A percentile compares a stretch with the other conserved stretches of the same genome.
Conservation (phyloP, 805 yeast genomes). For the Yarrowia porcina region DNA sequence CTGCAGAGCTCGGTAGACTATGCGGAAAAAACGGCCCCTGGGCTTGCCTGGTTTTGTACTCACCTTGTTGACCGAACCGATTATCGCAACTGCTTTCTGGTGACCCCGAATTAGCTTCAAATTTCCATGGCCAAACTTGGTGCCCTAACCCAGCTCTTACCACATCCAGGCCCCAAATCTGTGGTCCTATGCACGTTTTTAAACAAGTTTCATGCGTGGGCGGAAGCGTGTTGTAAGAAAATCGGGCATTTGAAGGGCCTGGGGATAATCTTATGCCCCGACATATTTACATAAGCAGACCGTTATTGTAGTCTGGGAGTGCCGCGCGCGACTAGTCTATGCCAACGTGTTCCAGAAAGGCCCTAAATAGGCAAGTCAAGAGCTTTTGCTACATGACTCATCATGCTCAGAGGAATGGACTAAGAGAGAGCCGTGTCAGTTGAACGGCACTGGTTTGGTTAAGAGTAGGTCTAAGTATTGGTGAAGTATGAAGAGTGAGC, state of each 20-base stretch:
- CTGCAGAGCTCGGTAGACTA: not conserved
- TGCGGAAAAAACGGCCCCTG: not conserved
- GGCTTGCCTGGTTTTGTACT: constrained; percentile 18
- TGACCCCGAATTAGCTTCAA: constrained; percentile 25
- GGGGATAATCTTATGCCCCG: not conserved
- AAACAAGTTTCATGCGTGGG: constrained; percentile 20
- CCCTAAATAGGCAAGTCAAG: not conserved
- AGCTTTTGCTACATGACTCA: not conserved
- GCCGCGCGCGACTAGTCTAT: not conserved
- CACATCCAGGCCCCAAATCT: constrained; percentile 7
- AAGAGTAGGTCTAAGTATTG: not conserved
- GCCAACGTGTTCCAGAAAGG: not conserved
- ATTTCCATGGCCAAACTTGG: constrained; percentile 15
- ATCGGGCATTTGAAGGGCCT: not conserved
- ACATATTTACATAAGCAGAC: not conserved
- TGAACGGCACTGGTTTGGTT: not conserved
- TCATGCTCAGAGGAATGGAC: not conserved
- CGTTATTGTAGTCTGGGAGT: not conserved
- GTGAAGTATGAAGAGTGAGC: not conserved
- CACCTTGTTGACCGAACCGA: constrained; percentile 25
- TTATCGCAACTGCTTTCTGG: constrained; percentile 24
- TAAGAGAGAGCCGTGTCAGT: not conserved
- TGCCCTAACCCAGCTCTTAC: constrained; percentile 15
- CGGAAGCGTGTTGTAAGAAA: not conserved
- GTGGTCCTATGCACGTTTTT: constrained; percentile 24